Base-by-base conservation (phyloP, 192 early-diverging fungal genomes). In the Fimicolochytrium jonesii region DNA sequence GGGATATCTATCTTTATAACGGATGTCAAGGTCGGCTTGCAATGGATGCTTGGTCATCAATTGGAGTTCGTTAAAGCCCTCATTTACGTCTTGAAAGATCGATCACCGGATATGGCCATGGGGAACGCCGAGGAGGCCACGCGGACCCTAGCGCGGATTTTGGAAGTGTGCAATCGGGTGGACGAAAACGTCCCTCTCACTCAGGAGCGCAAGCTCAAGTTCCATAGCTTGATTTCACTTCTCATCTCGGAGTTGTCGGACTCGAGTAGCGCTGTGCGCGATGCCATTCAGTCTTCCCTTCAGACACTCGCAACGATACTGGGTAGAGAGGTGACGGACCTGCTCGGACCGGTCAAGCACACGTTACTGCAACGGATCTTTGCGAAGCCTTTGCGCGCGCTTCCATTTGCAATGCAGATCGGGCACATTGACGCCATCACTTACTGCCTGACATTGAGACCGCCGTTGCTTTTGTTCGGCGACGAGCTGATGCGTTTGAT, bases 371-470 rank as follows among this genome's bases (percentile, higher is more conserved):
- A 75, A 4, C 93, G 94, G 4, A 99, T 99, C 50, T 98, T 96
- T 71, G 85, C 92, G 31, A 96, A 97, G 69, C 97, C 97, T 3
- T 78, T 99, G 49, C 88, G 95, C 6, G 94, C 95, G 0, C 79
- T 98, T 28, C 93, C 97, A 0, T 89, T 92, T 71, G 83, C 90
- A 43, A 91, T 97, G 87, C 97, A 98, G 69, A 99, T 99, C 31
- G 97, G 95, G 15, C 87, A 97, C 66, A 97, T 96, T 57, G 97
- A 99, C 60, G 95, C 95, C 3, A 94, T 99, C 48, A 97, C 93
- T 0, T 98, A 95, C 70, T 97, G 94, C 57, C 73, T 99, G 42
- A 82, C 87, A 0, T 72, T 98, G 29, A 76, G 85, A 17, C 94
- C 95, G 45, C 88, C 93, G 2, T 82, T 98, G 52, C 68, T 98